Evolutionary conservation across 331 rosid genomes (phyloP).

Genomic region (Rhamnella rubrinervis): DNA sequence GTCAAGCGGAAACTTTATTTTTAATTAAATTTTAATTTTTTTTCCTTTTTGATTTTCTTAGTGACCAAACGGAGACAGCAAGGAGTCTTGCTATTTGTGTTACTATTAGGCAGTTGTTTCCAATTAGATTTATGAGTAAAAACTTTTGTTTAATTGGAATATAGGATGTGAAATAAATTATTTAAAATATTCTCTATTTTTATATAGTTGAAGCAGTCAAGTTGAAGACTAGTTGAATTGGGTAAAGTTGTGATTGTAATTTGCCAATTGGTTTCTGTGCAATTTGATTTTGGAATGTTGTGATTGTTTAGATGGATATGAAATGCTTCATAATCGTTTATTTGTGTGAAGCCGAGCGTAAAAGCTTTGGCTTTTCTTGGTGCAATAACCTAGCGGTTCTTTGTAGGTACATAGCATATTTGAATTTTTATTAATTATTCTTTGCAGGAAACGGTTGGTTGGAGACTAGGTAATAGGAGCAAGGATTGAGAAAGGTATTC

Average conservation of each 20-base stretch:
- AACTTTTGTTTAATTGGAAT: background rate
- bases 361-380: no score
- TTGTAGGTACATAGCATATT: background rate
- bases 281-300: background rate
- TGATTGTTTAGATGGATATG: background rate
- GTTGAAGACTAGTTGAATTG: background rate
- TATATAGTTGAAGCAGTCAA: background rate
- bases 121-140: background rate
- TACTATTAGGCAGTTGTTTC: background rate
- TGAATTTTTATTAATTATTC: background rate
- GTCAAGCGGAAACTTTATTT: background rate
- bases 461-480: background rate
- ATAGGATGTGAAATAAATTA: background rate
- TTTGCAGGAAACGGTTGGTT: background rate
- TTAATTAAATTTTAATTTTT: background rate
- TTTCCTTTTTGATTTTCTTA: background rate
- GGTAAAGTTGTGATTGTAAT: background rate
- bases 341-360: no score
- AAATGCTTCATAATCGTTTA: no score
- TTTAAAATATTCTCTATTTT: background rate
- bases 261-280: background rate
- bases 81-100: background rate
- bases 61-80: background rate
- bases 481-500: constrained; percentile 14
- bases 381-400: background rate